Evolutionary conservation across 306 rosid species (phyloP).

Genomic region (Prunus kanzakura): DNA sequence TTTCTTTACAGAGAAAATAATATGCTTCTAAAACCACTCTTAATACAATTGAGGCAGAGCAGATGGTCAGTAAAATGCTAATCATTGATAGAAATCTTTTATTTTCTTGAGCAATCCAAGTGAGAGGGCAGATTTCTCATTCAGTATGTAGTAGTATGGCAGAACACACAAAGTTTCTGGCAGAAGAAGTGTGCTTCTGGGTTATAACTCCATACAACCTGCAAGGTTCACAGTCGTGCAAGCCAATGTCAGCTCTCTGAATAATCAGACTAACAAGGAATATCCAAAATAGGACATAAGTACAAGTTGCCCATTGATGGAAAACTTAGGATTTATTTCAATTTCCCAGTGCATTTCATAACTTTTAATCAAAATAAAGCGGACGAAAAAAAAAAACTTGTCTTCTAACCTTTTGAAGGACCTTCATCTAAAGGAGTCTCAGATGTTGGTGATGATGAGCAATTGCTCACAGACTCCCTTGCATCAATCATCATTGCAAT

Average conservation of each 20-base stretch:
- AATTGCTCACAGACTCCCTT: conserved; percentile 44
- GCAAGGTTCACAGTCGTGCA: conserved; percentile 6
- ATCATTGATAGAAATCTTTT: conserved; percentile 9
- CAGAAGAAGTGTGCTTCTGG: neutral
- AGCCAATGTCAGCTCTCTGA: conserved; percentile 3
- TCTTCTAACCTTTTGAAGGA: conserved; percentile 54
- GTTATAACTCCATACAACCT: conserved; percentile 8
- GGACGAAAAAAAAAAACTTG: neutral
- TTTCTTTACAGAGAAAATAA: neutral
- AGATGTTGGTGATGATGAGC: conserved; percentile 61
- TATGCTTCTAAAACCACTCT: neutral
- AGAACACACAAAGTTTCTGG: neutral
- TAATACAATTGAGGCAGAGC: neutral
- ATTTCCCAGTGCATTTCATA: neutral
- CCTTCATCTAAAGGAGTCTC: conserved; percentile 54
- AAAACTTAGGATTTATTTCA: neutral
- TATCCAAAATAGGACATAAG: neutral
- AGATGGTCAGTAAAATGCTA: conserved; percentile 3
- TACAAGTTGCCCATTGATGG: neutral
- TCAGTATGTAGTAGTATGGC: neutral
- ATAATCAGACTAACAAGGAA: neutral
- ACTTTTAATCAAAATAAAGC: neutral
- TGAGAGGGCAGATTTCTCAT: neutral
- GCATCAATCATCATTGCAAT: conserved; percentile 74
- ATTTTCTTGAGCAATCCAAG: conserved; percentile 18